Evolutionary conservation across 805 yeast genomes (phyloP).

Genomic region (Ogataea trehalophila): DNA sequence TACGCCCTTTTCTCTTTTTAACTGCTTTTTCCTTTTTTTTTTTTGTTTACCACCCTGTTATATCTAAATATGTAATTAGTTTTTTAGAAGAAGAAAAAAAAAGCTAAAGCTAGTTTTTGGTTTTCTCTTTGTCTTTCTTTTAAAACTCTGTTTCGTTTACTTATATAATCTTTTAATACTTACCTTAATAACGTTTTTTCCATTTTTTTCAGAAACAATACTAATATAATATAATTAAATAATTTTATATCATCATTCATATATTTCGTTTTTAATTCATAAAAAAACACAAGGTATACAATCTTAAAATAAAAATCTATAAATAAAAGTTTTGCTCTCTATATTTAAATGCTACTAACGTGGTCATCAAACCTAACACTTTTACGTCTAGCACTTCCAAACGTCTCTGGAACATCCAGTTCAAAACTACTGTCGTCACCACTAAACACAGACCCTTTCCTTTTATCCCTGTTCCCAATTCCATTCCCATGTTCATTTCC

Average conservation of each 20-base stretch:
- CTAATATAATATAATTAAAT: too few species aligned
- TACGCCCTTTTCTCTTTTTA: neutral
- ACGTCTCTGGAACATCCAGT: constrained; percentile 20
- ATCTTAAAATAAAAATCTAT: neutral
- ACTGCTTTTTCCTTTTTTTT: too few species aligned
- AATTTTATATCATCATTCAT: too few species aligned
- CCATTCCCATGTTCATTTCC: neutral
- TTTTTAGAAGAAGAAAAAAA: too few species aligned
- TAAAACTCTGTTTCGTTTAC: too few species aligned
- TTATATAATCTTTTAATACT: too few species aligned
- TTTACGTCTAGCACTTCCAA: constrained; percentile 24
- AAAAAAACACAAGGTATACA: too few species aligned
- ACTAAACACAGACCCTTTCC: neutral
- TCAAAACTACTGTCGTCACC: constrained; percentile 2
- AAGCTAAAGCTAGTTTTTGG: neutral
- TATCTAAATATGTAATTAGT: too few species aligned
- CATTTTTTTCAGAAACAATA: too few species aligned
- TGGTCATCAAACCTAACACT: constrained; percentile 28
- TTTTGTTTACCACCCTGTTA: neutral
- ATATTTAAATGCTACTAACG: constrained; percentile 5
- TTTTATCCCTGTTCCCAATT: neutral
- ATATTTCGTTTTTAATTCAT: neutral
- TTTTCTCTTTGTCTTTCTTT: too few species aligned
- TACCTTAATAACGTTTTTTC: neutral
- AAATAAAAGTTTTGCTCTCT: too few species aligned